Base-by-base conservation (phyloP, 306 rosid species). In the Quercus robur region DNA sequence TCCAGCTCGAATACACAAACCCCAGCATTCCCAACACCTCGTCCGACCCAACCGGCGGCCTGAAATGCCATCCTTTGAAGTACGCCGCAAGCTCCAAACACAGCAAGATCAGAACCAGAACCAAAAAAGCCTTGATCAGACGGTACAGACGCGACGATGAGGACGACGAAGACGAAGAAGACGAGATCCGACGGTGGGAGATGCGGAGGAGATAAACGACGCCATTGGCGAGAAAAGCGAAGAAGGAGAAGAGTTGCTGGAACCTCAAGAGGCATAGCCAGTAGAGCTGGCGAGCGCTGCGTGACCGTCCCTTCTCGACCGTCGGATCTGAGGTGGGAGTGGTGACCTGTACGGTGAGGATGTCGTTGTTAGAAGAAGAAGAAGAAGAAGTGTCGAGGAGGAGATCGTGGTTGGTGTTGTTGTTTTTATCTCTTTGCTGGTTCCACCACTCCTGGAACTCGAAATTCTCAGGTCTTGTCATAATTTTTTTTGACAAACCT, bases 371-470 rank as follows among this genome's bases (percentile, higher is more conserved):
- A 28, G 30, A 28, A 28, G 28, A 26, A n/a, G 85, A 57, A 35
- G 44, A 2, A 7, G 46, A 41, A 41, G 46, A 41, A 8, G 46
- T 41, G 46, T 41, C 3, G 46, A 41, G 46, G 46, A 41, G 46
- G 46, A 41, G 46, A 41, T 41, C 46, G 12, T 41, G 46, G 46
- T 11, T 0, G 11, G 46, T 7, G 63, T 83, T 91, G 46, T 80
- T 75, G 72, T 75, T 71, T 52, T 30, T 85, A 5, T 90, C 91
- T 70, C 98, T 84, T 66, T 95, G 97, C 80, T 91, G 85, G 89
- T 95, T 95, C 99, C 99, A 95, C 99, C 99, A 95, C 93, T 95
- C 96, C 78, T 93, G 99, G 82, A 95, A 95, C 89, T 95, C 99
- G 30, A 85, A 81, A 85, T 95, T 95, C 1, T 88, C 93, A 31